These are phyloP conservation scores for Xanthoceras sorbifolium DNA, from an alignment of 345 rosid genomes.

Conservation along the genomic window DNA sequence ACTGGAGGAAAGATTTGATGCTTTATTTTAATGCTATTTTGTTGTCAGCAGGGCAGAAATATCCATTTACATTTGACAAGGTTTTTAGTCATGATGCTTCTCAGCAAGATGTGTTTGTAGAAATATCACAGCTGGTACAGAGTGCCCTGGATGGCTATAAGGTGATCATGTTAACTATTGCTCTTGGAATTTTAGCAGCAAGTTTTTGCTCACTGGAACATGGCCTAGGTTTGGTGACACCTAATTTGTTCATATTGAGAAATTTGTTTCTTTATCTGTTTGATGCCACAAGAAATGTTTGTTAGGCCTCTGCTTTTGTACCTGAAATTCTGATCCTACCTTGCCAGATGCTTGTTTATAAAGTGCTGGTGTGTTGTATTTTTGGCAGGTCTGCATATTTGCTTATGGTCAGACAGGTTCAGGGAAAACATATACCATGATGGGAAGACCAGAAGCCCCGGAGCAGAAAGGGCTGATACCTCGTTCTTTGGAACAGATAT, in stretches of 20 bases:
- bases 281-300: not conserved
- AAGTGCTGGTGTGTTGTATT: not conserved
- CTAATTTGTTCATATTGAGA: not conserved
- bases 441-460: constrained; percentile 80
- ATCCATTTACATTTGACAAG: constrained; percentile 90
- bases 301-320: not conserved
- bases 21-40: constrained; percentile 10
- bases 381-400: constrained; percentile 84
- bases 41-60: constrained; percentile 60
- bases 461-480: constrained; percentile 91
- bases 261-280: not conserved
- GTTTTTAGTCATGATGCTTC: constrained; percentile 85
- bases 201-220: not conserved
- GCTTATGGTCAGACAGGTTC: constrained; percentile 99
- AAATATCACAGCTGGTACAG: constrained; percentile 90
- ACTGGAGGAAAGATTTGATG: not conserved
- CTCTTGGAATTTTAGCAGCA: constrained; percentile 6
- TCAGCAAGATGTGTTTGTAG: constrained; percentile 84
- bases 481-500: constrained; percentile 86
- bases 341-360: not conserved
- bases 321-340: not conserved
- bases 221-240: not conserved
- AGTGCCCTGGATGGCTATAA: constrained; percentile 98
- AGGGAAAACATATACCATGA: constrained; percentile 97
- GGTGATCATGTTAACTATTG: constrained; percentile 38